phyloP scores from a whole-genome alignment of 2,329 filamentous ascomycete genomes.

The Penicillium fuscoglaucum region DNA sequence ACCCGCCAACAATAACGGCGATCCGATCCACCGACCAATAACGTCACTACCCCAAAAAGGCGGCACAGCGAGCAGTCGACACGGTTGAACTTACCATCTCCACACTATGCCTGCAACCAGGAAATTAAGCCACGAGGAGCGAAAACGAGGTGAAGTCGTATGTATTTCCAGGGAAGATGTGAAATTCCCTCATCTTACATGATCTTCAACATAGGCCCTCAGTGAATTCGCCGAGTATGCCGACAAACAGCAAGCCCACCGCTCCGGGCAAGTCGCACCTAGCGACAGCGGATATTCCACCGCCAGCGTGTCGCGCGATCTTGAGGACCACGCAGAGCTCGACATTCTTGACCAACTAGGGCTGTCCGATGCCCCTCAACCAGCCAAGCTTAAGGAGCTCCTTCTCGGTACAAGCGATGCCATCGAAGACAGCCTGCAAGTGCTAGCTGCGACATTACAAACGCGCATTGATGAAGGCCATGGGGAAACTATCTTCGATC shows the following conservation, averaged over 20 bases:
- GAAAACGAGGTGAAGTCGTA: constrained; percentile 84
- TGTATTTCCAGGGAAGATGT: constrained; percentile 23
- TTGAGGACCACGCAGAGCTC: constrained; percentile 80
- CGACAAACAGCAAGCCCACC: constrained; percentile 78
- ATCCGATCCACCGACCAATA: constrained; percentile 28
- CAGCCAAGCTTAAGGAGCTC: constrained; percentile 70
- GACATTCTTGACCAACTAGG: constrained; percentile 81
- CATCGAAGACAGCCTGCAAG: constrained; percentile 59
- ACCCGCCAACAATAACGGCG: constrained; percentile 37
- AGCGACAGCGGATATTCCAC: constrained; percentile 47
- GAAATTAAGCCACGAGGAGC: constrained; percentile 72
- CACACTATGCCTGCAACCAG: constrained; percentile 38
- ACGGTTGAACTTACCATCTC: constrained; percentile 7
- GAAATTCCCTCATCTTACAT: constrained; percentile 10
- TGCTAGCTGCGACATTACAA: constrained; percentile 66
- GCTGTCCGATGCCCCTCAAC: constrained; percentile 67
- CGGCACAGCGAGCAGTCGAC: constrained; percentile 10
- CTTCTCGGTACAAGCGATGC: constrained; percentile 60
- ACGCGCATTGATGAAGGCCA: constrained; percentile 76
- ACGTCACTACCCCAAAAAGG: constrained; percentile 22
- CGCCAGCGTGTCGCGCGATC: constrained; percentile 33
- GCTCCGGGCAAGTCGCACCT: constrained; percentile 39
- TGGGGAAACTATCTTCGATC: constrained; percentile 86
- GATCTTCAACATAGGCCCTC: constrained; percentile 60
- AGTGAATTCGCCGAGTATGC: constrained; percentile 98